Percentiles rank a stretch among this genome's conserved stretches.
These are phyloP conservation scores for Acanthamoeba castellanii DNA, from an alignment of 208 protist species.

Conservation along the genomic window DNA sequence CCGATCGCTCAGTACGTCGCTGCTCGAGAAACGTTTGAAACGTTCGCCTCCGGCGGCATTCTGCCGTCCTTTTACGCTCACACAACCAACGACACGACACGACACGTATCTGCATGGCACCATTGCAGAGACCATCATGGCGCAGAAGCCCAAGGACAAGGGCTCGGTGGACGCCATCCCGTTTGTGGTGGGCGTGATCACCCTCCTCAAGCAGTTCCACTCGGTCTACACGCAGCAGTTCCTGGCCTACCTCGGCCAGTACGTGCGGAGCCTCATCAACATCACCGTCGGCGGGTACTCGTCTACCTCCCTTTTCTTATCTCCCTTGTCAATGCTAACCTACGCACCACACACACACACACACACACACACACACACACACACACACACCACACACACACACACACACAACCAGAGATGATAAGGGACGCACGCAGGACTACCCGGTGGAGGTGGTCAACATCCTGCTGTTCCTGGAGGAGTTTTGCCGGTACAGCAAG, in stretches of 20 bases:
- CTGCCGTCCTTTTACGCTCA: too few relatives aligned
- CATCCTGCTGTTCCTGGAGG: constrained; percentile 85
- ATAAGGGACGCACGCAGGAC: constrained; percentile 54
- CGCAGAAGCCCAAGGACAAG: constrained; percentile 81
- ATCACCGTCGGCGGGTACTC: constrained; percentile 39
- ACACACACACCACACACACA: too few relatives aligned
- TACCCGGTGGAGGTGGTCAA: constrained; percentile 81
- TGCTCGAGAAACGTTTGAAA: not conserved
- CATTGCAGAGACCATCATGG: constrained; percentile 74
- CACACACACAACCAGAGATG: not conserved
- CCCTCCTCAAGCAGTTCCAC: constrained; percentile 96
- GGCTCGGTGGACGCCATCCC: constrained; percentile 91
- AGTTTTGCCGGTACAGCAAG: constrained; percentile 83
- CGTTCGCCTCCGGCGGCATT: too few relatives aligned
- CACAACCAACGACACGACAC: too few relatives aligned
- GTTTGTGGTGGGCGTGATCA: constrained; percentile 93
- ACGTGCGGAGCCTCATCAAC: constrained; percentile 88
- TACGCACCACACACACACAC: too few relatives aligned
- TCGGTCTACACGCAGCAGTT: constrained; percentile 90
- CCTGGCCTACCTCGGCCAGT: constrained; percentile 93
- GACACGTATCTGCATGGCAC: too few relatives aligned
- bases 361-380: too few relatives aligned
- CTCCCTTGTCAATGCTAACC: too few relatives aligned
- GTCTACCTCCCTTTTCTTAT: not conserved
- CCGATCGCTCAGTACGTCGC: constrained; percentile 54